Evolutionary conservation across 148 eudicot species (phyloP), one percentile per base, ranked within the genome.

Genomic region (Chenopodium berlandieri): DNA sequence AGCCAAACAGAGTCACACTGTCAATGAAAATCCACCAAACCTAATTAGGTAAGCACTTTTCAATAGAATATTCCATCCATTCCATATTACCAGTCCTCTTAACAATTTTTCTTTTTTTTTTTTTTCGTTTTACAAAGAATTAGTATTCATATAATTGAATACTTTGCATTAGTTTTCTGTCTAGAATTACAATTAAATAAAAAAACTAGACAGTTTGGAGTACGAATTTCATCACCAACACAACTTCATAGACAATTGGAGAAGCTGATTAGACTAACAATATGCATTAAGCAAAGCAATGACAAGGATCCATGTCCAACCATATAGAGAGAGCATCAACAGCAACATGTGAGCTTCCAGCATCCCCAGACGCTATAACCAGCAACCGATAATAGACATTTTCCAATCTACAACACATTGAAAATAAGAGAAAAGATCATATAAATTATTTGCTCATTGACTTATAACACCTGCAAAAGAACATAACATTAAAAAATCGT

Each of bases 291-390:
- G 75, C 63, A 58, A 4, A 40, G 17, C 44, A 75, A 72, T 30
- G 73, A 65, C 48, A 23, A 31, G 64, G 62, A 34, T 73, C 82
- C 77, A 50, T 74, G 52, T 50, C 37, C 27, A 56, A 85, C 87
- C 87, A 85, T 67, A 85, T 81, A 8, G 87, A 85, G 56, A 85
- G 84, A 85, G 84, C 84, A 73, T 85, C 87, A 74, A 85, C 76
- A 67, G 52, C 78, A 52, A 81, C 81, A 71, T 81, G 66, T 40
- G 87, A 78, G 76, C 79, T 85, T 52, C 81, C 84, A 78, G 79
- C 73, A 60, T 78, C 81, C 82, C 83, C 84, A 56, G 87, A 73
- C 7, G 87, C 84, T 71, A 85, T 44, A 2, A 81, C 63, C 27
- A 85, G 87, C 75, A 85, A 64, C 70, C 87, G 71, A n/a, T 85